Evolutionary conservation across 2,329 filamentous ascomycete species (phyloP), one percentile per base, ranked within the genome.

Genomic region (Xylariales sp.): DNA sequence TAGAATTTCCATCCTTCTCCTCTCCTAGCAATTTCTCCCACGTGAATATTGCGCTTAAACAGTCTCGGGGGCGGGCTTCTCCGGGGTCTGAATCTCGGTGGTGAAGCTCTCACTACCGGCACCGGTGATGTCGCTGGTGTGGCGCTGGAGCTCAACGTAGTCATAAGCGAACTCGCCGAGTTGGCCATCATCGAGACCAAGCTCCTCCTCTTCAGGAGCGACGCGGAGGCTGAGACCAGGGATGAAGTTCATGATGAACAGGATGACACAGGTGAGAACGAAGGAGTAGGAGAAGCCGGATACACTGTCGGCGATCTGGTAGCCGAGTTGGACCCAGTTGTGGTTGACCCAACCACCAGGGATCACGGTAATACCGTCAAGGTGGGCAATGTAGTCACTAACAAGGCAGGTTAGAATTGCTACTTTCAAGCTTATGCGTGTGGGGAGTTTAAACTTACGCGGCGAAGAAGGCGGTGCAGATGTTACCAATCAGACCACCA

Each of bases 101-200:
- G n/a, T n/a, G n/a, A n/a, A n/a, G n/a, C n/a, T n/a, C n/a, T n/a
- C n/a, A n/a, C n/a, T n/a, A n/a, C n/a, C n/a, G n/a, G n/a, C n/a
- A n/a, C n/a, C 35, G n/a, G 35, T 21, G 35, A 38, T 38, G 25
- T 65, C 70, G 42, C 60, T 65, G 39, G 89, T 78, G 51, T 90
- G 83, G 39, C 75, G 69, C 28, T 69, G 70, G 33, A 79, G 56
- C 74, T 89, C 85, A 51, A 89, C 85, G 59, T 89, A 89, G 60
- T 89, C 85, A 67, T 88, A 89, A 19, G 85, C 85, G 54, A 89
- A 89, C 65, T 90, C 85, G 61, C 85, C 85, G 36, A 88, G 80
- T 66, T 89, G 81, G 57, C 78, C 76, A 53, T 88, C 84, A 53
- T 89, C 85, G 20, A 80, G 65, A 35, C 83, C 83, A 17, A 83